Evolutionary conservation across 1,284 basidiomycete genomes (phyloP).

Genomic region (Ustilago xerochloae): DNA sequence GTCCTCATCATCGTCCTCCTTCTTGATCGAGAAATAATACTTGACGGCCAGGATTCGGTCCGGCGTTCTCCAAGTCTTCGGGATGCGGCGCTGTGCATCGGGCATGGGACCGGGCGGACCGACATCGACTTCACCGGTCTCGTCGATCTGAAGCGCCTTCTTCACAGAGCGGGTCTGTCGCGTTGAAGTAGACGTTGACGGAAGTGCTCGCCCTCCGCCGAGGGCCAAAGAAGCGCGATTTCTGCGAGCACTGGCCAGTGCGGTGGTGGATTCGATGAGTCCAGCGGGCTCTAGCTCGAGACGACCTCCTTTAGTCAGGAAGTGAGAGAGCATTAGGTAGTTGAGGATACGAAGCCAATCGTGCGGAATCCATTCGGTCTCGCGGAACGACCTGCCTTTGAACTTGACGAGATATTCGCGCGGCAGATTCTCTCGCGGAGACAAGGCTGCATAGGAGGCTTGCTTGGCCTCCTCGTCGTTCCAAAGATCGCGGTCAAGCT

Average conservation of each 20-base stretch:
- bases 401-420: slow-evolving; percentile 62
- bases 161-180: slow-evolving; percentile 23
- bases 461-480: slow-evolving; percentile 30
- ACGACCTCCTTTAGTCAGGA: slow-evolving; percentile 42
- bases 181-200: slow-evolving; percentile 8
- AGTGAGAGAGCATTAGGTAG: slow-evolving; percentile 9
- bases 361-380: slow-evolving; percentile 56
- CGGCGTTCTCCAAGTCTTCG: slow-evolving; percentile 50
- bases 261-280: slow-evolving; percentile 29
- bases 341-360: slow-evolving; percentile 49
- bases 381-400: slow-evolving; percentile 45
- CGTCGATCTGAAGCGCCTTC: slow-evolving; percentile 41
- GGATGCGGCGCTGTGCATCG: slow-evolving; percentile 52
- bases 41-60: slow-evolving; percentile 53
- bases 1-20: slow-evolving; percentile 27
- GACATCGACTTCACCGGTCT: slow-evolving; percentile 39
- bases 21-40: slow-evolving; percentile 29
- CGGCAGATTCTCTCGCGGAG: slow-evolving; percentile 34
- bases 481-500: slow-evolving; percentile 29
- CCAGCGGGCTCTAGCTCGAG: slow-evolving; percentile 52
- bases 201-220: slow-evolving; percentile 18
- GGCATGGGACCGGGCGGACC: slow-evolving; percentile 49
- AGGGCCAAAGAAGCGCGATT: slow-evolving; percentile 29
- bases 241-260: slow-evolving; percentile 14
- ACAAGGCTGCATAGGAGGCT: slow-evolving; percentile 24